Percentiles rank a stretch among this genome's conserved stretches.
phyloP scores from a whole-genome alignment of 1,284 basidiomycete genomes.

The Trichosporon sp. region DNA sequence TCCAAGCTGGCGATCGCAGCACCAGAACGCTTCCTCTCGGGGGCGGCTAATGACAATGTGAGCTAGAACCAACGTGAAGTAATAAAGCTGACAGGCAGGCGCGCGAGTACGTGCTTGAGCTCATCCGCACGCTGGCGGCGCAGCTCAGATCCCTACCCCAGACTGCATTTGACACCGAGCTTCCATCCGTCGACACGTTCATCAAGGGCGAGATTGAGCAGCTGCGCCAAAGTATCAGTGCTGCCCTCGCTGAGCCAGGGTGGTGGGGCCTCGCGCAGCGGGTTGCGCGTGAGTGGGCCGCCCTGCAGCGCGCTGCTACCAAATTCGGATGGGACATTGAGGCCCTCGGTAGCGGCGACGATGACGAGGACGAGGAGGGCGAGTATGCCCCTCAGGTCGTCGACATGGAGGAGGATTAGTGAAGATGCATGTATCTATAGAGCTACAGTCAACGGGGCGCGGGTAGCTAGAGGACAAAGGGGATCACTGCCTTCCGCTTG shows the following conservation, averaged over 20 bases:
- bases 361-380: conserved; percentile 41
- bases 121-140: conserved; percentile 33
- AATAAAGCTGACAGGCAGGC: background rate
- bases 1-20: conserved; percentile 23
- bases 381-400: conserved; percentile 47
- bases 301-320: conserved; percentile 13
- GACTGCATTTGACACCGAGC: conserved; percentile 44
- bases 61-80: background rate
- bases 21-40: conserved; percentile 1
- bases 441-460: background rate
- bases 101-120: conserved; percentile 9
- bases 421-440: conserved; percentile 6
- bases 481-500: conserved; percentile 61
- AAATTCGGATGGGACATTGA: conserved; percentile 34
- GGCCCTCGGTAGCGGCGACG: conserved; percentile 18
- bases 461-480: conserved; percentile 57
- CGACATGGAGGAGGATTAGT: conserved; percentile 23
- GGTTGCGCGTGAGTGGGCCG: conserved; percentile 11
- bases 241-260: conserved; percentile 7
- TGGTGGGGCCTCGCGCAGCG: conserved; percentile 10
- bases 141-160: conserved; percentile 43
- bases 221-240: conserved; percentile 28
- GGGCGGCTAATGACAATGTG: background rate
- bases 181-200: conserved; percentile 47
- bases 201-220: conserved; percentile 39